Base-by-base conservation (phyloP, 2,329 filamentous ascomycete species). In the Elsinoe necatrix region DNA sequence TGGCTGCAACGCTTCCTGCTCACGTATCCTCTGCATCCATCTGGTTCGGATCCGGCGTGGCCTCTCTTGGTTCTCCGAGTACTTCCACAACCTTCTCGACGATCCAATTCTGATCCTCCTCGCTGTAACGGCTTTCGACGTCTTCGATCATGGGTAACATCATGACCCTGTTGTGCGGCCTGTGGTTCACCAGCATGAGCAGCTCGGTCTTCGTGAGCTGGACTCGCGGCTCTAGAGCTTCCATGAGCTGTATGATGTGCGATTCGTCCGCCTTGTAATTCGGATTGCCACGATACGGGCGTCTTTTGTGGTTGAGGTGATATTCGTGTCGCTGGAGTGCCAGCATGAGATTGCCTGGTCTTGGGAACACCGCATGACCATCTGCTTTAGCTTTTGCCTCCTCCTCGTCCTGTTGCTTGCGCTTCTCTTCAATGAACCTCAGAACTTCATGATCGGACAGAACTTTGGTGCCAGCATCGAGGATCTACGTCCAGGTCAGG, bases 121-220 rank as follows among this genome's bases (percentile, higher is more conserved):
- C 56, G 1, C 63, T 63, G 27, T 68, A 70, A 27, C 68, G 58
- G 20, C 66, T 65, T 41, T 69, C 68, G 29, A 61, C 58, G 55
- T 67, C 66, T 60, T 70, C 68, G 29, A 71, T 64, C 63, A 70
- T 69, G 9, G 67, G 66, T 60, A 68, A 61, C 56, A 71, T 54
- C 59, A 67, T 64, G 60, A 68, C 65, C 11, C 65, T 58, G 20
- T 63, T 62, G 54, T 60, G 60, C 34, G 68, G 68, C 42, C 67
- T 65, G 35, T 65, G 62, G 52, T 71, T 71, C 45, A 65, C 63
- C 7, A 71, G 55, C 61, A 68, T 65, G 43, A 70, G 57, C 45
- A 66, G 51, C 57, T 71, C 68, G 39, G 66, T 62, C 59, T 68
- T 66, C 27, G 66, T 69, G 58, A 71, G 56, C 23, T 62, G 62